These are phyloP conservation scores for Cyberlindnera mycetangii DNA, from an alignment of 805 yeast genomes.

Conservation along the genomic window DNA sequence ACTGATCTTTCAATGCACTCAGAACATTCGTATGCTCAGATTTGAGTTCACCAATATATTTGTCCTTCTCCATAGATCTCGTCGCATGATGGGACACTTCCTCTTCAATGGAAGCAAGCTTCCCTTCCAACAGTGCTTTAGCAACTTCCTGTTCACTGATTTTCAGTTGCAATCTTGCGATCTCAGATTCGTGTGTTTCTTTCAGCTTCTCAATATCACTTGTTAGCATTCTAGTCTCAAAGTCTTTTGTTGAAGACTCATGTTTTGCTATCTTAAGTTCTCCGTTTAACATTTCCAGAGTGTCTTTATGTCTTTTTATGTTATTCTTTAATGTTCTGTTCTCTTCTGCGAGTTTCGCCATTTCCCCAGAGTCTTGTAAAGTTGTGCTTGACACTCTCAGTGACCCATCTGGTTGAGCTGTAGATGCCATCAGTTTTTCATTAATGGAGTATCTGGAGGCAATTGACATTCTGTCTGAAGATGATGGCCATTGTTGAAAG, in stretches of 20 bases:
- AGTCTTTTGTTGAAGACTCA: slow-evolving; percentile 14
- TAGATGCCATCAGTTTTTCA: slow-evolving; percentile 10
- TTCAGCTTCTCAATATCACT: slow-evolving; percentile 13
- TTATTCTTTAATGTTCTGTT: slow-evolving; percentile 11
- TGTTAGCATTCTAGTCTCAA: slow-evolving; percentile 11
- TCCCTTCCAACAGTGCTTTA: slow-evolving; percentile 10
- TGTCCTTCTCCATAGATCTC: slow-evolving; percentile 7
- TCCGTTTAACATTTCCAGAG: slow-evolving; percentile 13
- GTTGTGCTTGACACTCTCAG: not conserved
- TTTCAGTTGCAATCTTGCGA: slow-evolving; percentile 6
- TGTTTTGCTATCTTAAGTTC: slow-evolving; percentile 19
- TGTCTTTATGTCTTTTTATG: slow-evolving; percentile 13
- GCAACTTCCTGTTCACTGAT: slow-evolving; percentile 24
- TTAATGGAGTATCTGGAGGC: slow-evolving; percentile 14
- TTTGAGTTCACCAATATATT: slow-evolving; percentile 6
- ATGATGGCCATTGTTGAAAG: slow-evolving; percentile 43
- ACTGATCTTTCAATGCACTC: not conserved
- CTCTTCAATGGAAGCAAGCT: slow-evolving; percentile 7
- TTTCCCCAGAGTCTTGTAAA: slow-evolving; percentile 8
- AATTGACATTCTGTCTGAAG: slow-evolving; percentile 14
- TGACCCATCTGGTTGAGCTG: slow-evolving; percentile 1
- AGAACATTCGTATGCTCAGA: slow-evolving; percentile 2
- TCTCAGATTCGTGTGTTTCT: slow-evolving; percentile 4
- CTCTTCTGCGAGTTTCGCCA: slow-evolving; percentile 13
- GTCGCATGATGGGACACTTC: slow-evolving; percentile 8